Evolutionary conservation across 306 rosid species (phyloP), one percentile per base, ranked within the genome.

Genomic region (Bauhinia variegata): DNA sequence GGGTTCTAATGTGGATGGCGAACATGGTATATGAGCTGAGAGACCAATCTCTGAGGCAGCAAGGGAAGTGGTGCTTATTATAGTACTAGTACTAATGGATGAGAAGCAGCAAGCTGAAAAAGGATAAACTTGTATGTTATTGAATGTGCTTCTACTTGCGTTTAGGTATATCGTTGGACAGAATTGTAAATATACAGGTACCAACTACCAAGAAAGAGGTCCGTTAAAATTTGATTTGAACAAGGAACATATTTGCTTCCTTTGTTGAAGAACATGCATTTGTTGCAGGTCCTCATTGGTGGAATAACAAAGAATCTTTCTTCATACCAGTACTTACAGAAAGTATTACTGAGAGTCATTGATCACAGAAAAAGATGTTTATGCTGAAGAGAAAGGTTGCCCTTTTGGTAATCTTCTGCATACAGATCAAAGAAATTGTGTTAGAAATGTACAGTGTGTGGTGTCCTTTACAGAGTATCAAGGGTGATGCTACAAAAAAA

Each of bases 11-110:
- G 16, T 30, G 78, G 78, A 49, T 80, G 80, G 46, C 14, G 78
- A 71, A 71, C 44, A 8, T 8, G 67, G 42, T 75, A 80, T 10
- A 75, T 75, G 50, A 75, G 72, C 44, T 66, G 75, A 18, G 84
- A 54, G 36, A 80, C 59, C 48, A 79, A 72, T 66, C 72, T 65
- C 0, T 38, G 71, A 59, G 31, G n/a, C 54, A 17, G 42, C 33
- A 5, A 50, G 19, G 54, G 54, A 36, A 23, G 8, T 36, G 61
- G 49, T 44, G 8, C 8, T 51, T 15, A 60, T 1, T 0, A 36
- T n/a, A 17, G 14, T 42, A 7, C 6, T 43, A 13, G 61, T 38
- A 42, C 56, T 52, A 32, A 60, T 63, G 71, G 67, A 48, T 44
- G 75, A 78, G 51, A 72, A 78, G 46, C 36, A 54, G 51, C 63